Base-by-base conservation (phyloP, 2,329 filamentous ascomycete species). In the Xylariomycetidae sp. region DNA sequence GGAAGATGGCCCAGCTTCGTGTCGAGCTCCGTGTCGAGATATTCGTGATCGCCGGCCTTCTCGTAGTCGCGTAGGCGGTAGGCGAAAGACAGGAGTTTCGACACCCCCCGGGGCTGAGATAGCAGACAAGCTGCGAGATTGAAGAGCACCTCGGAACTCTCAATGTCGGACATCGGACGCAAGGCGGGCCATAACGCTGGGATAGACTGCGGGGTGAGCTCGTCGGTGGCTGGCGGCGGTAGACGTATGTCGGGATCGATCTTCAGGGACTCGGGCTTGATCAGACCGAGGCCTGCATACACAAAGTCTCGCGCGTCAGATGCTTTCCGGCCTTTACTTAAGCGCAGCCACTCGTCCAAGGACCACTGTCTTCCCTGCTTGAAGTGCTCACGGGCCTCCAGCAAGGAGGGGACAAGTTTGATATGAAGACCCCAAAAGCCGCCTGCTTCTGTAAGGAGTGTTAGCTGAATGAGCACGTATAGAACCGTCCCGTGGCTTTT, bases 101-200 rank as follows among this genome's bases (percentile, higher is more conserved):
- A 16, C n/a, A n/a, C n/a, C 13, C 16, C 26, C n/a, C 32, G 27
- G 6, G 16, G 20, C 22, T 39, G 37, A 2, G 37, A 25, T 14
- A 38, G 18, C 12, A 36, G 26, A 27, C 37, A 40, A 22, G 37
- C 37, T 14, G 37, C 30, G 7, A 40, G 25, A 18, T 40, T 40
- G 4, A 36, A 25, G 11, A 40, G 19, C 23, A 40, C 33, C 27
- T 36, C 37, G n/a, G 33, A 23, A 11, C 17, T 30, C n/a, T 30
- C 30, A 11, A 23, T 30, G 13, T 27, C 20, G 27, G 26, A 27
- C 5, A 26, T 25, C 11, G 30, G 33, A 25, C 14, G 33, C 1
- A 40, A 19, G 8, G 10, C 12, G 5, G 37, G 22, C 37, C 37
- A 38, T 16, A 38, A 5, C 11, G 16, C 22, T 13, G 20, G 27